A percentile compares a stretch with the other conserved stretches of the same genome.
Evolutionary conservation across 805 yeast genomes (phyloP).

Genomic region (Teunomyces lycoperdinae): DNA sequence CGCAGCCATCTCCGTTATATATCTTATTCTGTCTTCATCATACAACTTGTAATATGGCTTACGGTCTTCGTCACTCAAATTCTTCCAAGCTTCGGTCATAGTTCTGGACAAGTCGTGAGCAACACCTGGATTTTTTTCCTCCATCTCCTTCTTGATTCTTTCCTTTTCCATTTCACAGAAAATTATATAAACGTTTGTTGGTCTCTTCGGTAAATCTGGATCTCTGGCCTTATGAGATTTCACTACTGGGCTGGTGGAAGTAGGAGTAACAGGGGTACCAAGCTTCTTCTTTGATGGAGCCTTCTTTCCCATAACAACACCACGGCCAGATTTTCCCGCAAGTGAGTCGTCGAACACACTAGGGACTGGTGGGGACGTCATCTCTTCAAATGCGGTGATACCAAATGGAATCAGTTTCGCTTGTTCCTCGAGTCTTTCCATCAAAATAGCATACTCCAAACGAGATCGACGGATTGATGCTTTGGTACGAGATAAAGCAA

Average conservation of each 20-base stretch:
- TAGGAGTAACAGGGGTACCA: conserved; percentile 21
- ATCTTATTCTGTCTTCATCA: conserved; percentile 75
- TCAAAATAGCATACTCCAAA: conserved; percentile 74
- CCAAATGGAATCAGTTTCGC: conserved; percentile 29
- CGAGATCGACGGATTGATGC: conserved; percentile 73
- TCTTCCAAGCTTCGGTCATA: conserved; percentile 84
- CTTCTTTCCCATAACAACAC: conserved; percentile 13
- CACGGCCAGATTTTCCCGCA: conserved; percentile 17
- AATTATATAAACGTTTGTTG: conserved; percentile 83
- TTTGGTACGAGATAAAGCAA: conserved; percentile 76
- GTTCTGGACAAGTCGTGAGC: conserved; percentile 68
- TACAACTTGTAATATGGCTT: conserved; percentile 72
- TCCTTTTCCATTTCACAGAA: conserved; percentile 88
- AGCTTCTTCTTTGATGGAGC: conserved; percentile 15
- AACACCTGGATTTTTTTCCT: conserved; percentile 46
- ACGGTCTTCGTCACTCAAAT: conserved; percentile 62
- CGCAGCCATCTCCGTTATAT: conserved; percentile 65
- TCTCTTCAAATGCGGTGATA: conserved; percentile 26
- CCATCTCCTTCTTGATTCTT: conserved; percentile 56
- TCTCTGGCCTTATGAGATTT: conserved; percentile 53
- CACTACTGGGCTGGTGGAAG: conserved; percentile 17
- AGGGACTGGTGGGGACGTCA: conserved; percentile 43
- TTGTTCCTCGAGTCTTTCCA: conserved; percentile 73
- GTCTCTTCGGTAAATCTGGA: conserved; percentile 84
- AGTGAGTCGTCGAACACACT: conserved; percentile 31